These are phyloP conservation scores for Microdochium bolleyi DNA, from an alignment of 2,329 filamentous ascomycete genomes.

Conservation along the genomic window DNA sequence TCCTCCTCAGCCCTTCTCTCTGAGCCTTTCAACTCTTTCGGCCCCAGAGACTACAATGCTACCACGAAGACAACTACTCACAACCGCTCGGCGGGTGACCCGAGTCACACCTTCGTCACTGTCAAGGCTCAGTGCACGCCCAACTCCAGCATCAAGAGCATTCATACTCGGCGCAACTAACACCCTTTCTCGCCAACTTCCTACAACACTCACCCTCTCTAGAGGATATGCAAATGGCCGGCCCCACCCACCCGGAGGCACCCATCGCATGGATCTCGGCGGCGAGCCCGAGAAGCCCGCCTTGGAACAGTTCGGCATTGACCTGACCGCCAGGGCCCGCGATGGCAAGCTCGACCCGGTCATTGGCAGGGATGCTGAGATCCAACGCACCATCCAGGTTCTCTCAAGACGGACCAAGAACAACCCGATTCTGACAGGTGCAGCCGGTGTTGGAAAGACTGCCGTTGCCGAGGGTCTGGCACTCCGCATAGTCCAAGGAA, in stretches of 20 bases:
- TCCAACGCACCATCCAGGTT: conserved; percentile 90
- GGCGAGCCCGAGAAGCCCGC: conserved; percentile 72
- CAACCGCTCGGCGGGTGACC: conserved; percentile 23
- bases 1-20: conserved; percentile 4
- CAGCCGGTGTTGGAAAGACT: conserved; percentile 87
- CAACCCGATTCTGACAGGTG: conserved; percentile 89
- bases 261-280: conserved; percentile 86
- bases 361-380: conserved; percentile 86
- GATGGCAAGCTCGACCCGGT: conserved; percentile 92
- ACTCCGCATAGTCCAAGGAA: conserved; percentile 80
- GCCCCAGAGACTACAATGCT: conserved; percentile 21
- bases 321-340: conserved; percentile 77
- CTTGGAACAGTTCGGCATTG: conserved; percentile 83
- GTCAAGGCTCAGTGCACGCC: conserved; percentile 10
- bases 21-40: not conserved
- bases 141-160: conserved; percentile 13
- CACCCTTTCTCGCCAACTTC: conserved; percentile 5
- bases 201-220: conserved; percentile 9
- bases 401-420: conserved; percentile 91
- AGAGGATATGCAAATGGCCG: conserved; percentile 61
- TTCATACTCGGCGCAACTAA: conserved; percentile 11
- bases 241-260: conserved; percentile 84
- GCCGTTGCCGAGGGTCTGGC: conserved; percentile 87
- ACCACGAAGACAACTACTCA: conserved; percentile 26
- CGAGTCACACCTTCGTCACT: conserved; percentile 15